Evolutionary conservation across 768 basidiomycete genomes (phyloP).

Genomic region (Hericium coralloides): DNA sequence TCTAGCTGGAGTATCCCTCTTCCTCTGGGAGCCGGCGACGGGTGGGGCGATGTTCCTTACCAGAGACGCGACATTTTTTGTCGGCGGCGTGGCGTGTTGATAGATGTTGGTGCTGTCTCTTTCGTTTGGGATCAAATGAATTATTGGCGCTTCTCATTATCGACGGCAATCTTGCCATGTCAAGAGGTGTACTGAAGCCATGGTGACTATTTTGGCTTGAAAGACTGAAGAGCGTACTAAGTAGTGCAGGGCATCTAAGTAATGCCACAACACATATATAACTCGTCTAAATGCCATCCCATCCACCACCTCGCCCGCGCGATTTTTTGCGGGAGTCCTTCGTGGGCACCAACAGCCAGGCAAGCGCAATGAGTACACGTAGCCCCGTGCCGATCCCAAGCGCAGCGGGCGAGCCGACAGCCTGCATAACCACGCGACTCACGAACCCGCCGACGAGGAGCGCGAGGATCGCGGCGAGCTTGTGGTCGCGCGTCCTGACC

Average conservation of each 20-base stretch:
- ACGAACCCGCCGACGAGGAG: slow-evolving; percentile 76
- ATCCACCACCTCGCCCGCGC: too few species aligned
- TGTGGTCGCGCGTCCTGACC: slow-evolving; percentile 60
- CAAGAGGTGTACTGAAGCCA: too few species aligned
- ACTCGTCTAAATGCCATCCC: too few species aligned
- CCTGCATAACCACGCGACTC: slow-evolving; percentile 48
- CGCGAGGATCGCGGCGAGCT: slow-evolving; percentile 49
- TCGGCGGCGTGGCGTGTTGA: neutral
- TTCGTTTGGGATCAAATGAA: too few species aligned
- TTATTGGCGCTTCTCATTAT: too few species aligned
- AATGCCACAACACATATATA: too few species aligned
- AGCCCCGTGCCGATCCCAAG: slow-evolving; percentile 59
- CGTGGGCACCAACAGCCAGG: slow-evolving; percentile 58
- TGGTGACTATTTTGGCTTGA: too few species aligned
- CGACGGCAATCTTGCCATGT: too few species aligned
- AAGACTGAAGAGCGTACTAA: too few species aligned
- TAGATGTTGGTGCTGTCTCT: neutral
- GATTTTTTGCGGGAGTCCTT: slow-evolving; percentile 13
- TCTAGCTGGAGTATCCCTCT: slow-evolving; percentile 28
- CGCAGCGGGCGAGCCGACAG: slow-evolving; percentile 51
- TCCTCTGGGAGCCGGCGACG: slow-evolving; percentile 15
- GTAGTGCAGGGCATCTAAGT: too few species aligned
- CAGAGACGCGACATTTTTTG: slow-evolving; percentile 23
- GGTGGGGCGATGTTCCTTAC: slow-evolving; percentile 30
- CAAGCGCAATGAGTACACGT: slow-evolving; percentile 48